Evolutionary conservation across 2,329 filamentous ascomycete genomes (phyloP), one percentile per base, ranked within the genome.

Genomic region (Talaromyces sp.): DNA sequence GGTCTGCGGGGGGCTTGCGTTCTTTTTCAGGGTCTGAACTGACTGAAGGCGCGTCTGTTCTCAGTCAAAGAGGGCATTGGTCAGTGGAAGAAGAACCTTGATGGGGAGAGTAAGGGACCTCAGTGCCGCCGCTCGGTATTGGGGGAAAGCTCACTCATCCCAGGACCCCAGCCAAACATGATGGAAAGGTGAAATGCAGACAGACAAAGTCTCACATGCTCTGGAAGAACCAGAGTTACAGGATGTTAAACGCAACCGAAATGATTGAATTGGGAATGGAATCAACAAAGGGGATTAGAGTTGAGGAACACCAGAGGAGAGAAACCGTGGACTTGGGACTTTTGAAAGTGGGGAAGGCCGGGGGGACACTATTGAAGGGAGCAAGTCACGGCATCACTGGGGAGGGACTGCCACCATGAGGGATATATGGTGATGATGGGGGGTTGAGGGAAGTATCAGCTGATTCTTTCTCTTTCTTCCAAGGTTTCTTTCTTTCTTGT

Each of bases 1-100:
- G 76, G 52, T 67, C 67, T 30, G 78, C 66, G 41, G 82, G 82
- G 35, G 81, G 78, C 39, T 68, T 62, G 55, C 81, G 76, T 62
- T 77, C 75, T 57, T 71, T 72, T 39, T 74, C 68, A 19, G 67
- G 64, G 22, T 72, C 68, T 47, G 69, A 63, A 35, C 57, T 62
- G 42, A 70, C 57, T 17, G 70, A 60, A 43, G 71, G 67, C 46
- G 68, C 48, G 50, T 64, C 70, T 73, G 27, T 8, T 39, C 7
- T 36, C 11, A 16, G 11, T 29, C 4, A 16, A 47, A 32, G n/a
- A 33, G 16, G 22, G 10, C 11, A 27, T 30, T 37, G 32, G 42
- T 37, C 36, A 45, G 48, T 20, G 44, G 35, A 47, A 16, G 36
- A 29, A n/a, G 48, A 30, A 41, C 27, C 32, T 27, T 19, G 7